Evolutionary conservation across 139 green algal genomes (phyloP), one percentile per base, ranked within the genome.

Genomic region (Coccomyxa sp.): DNA sequence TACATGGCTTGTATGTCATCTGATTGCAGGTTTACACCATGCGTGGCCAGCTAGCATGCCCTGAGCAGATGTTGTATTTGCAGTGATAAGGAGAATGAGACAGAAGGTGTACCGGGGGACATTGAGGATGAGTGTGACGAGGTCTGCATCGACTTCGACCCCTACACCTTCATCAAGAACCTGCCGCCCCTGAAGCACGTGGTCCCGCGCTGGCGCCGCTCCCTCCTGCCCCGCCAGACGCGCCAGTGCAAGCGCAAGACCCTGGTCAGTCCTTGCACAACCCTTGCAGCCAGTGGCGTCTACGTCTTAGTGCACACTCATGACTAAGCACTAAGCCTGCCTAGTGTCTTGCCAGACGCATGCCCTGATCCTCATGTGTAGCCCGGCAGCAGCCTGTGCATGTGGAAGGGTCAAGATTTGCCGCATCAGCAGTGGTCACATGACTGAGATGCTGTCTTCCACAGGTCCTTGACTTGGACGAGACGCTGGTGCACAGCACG

Each of bases 401-500:
- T n/a, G n/a, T n/a, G n/a, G n/a, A n/a, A n/a, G n/a, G n/a, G n/a
- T n/a, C n/a, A n/a, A n/a, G n/a, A n/a, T n/a, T n/a, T n/a, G n/a
- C n/a, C n/a, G n/a, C n/a, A n/a, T n/a, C n/a, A n/a, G n/a, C n/a
- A n/a, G n/a, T n/a, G n/a, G n/a, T n/a, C n/a, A n/a, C n/a, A n/a
- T n/a, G n/a, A n/a, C n/a, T n/a, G n/a, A n/a, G n/a, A 16, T 58
- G 44, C 14, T 16, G 16, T 58, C 16, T 58, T 58, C 14, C 14
- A 27, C 39, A 76, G 64, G 93, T 99, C 71, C 88, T 99, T 54
- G 95, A 99, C 82, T 88, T 99, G 69, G 95, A 99, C 83, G 96
- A 99, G 75, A 99, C 96, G 73, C 86, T 99, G 74, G 96, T 82
- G 38, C 79, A 82, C 73, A 76, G 55, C 69, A 88, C 89, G 72